These are phyloP conservation scores for Mortierella sp. DNA, from an alignment of 371 early-diverging fungal genomes.

Conservation along the genomic window DNA sequence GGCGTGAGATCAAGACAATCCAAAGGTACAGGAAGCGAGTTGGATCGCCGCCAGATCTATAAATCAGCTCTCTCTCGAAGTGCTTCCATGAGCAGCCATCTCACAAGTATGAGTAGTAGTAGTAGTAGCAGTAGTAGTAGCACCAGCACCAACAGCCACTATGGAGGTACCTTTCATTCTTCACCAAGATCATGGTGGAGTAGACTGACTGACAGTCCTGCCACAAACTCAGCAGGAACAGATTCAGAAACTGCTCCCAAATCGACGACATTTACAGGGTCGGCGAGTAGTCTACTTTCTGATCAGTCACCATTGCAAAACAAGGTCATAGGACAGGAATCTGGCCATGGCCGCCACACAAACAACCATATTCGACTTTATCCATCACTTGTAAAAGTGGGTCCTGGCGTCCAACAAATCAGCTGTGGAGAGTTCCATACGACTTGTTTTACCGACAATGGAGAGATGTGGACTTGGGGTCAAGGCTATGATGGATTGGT, in stretches of 20 bases:
- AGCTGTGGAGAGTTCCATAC: conserved; percentile 41
- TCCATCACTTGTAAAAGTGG: conserved; percentile 25
- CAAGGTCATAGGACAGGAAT: not conserved
- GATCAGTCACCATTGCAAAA: not conserved
- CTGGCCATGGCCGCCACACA: not conserved
- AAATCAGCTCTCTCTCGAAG: not conserved
- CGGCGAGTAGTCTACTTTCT: not conserved
- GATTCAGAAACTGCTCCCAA: not conserved
- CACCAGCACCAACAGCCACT: too few relatives aligned
- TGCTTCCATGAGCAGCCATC: not conserved
- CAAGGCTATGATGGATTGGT: conserved; percentile 28
- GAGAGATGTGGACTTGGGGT: conserved; percentile 41
- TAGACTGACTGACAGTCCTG: not conserved
- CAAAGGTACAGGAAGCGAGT: too few relatives aligned
- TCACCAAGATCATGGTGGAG: too few relatives aligned
- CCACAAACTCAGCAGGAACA: not conserved
- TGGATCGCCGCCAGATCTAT: not conserved
- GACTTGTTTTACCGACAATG: conserved; percentile 18
- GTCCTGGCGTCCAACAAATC: conserved; percentile 31
- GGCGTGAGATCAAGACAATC: not conserved
- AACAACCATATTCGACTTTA: conserved; percentile 6
- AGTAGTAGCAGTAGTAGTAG: too few relatives aligned
- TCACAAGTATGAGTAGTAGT: too few relatives aligned
- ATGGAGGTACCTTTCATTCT: too few relatives aligned
- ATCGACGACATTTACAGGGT: not conserved